Evolutionary conservation across 169 alveolate species (phyloP).

Genomic region (Plasmodium cynomolgi): DNA sequence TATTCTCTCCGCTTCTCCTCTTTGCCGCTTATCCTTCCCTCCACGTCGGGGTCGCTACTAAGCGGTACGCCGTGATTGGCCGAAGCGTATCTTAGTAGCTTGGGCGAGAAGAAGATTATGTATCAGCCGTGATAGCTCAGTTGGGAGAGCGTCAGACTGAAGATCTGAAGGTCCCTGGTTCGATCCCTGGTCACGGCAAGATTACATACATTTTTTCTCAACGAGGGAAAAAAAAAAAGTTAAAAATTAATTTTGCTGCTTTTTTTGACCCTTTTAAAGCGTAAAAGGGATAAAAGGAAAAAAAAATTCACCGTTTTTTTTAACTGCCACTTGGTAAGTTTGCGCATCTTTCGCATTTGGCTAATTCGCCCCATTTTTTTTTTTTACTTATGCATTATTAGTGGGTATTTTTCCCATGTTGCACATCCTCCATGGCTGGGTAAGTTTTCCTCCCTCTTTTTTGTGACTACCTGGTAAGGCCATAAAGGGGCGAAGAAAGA

Average conservation of each 20-base stretch:
- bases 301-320: no score
- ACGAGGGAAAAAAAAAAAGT: no score
- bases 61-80: background rate
- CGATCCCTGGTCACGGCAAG: conserved; percentile 98
- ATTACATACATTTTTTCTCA: background rate
- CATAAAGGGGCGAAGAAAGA: background rate
- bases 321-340: background rate
- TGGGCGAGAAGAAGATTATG: background rate
- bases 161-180: conserved; percentile 99
- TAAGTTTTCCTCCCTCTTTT: background rate
- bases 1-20: background rate
- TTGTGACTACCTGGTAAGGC: background rate
- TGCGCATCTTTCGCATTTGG: background rate
- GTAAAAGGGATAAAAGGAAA: background rate
- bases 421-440: background rate
- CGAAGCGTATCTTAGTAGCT: background rate
- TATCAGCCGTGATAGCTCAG: conserved; percentile 96
- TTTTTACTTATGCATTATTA: background rate
- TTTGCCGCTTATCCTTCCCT: background rate
- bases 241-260: no score
- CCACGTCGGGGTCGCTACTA: background rate
- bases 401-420: background rate
- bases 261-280: background rate
- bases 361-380: background rate
- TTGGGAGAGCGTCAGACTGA: conserved; percentile 99